These are phyloP conservation scores for Saccharomycopsis oosterbeekiorum DNA, from an alignment of 805 yeast genomes.

Conservation along the genomic window DNA sequence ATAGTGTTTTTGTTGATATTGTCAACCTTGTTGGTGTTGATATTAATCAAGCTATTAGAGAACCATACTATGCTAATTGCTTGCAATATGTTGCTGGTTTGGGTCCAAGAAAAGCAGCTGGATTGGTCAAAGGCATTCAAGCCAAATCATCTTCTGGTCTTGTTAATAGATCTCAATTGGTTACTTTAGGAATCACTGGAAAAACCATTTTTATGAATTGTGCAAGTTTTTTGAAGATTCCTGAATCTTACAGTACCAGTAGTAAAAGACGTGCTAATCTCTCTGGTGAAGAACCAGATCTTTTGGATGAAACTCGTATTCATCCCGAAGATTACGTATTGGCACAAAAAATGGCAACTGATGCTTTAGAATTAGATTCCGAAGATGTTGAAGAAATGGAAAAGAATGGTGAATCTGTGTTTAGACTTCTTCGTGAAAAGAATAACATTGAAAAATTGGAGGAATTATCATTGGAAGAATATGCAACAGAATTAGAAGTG, in stretches of 20 bases:
- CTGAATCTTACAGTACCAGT: constrained; percentile 33
- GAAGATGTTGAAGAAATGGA: constrained; percentile 78
- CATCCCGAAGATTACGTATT: constrained; percentile 97
- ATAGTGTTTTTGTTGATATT: constrained; percentile 78
- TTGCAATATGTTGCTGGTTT: constrained; percentile 81
- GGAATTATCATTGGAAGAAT: constrained; percentile 80
- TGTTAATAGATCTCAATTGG: constrained; percentile 65
- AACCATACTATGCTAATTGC: constrained; percentile 56
- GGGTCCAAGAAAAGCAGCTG: constrained; percentile 92
- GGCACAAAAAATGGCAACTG: constrained; percentile 96
- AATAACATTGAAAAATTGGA: constrained; percentile 70
- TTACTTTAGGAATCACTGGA: constrained; percentile 68
- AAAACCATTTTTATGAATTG: constrained; percentile 83
- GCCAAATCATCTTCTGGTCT: constrained; percentile 49
- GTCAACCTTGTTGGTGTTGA: constrained; percentile 90
- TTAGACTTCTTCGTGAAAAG: constrained; percentile 58
- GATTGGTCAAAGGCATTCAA: constrained; percentile 73
- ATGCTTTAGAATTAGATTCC: constrained; percentile 92
- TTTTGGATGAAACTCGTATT: constrained; percentile 88
- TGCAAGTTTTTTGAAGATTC: constrained; percentile 80
- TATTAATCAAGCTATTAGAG: constrained; percentile 79
- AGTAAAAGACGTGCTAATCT: constrained; percentile 28
- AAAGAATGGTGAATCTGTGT: constrained; percentile 63
- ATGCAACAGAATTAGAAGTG: constrained; percentile 78
- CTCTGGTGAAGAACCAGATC: constrained; percentile 48